Evolutionary conservation across 768 basidiomycete genomes (phyloP), one percentile per base, ranked within the genome.

Genomic region (Podaxis carcinomalis): DNA sequence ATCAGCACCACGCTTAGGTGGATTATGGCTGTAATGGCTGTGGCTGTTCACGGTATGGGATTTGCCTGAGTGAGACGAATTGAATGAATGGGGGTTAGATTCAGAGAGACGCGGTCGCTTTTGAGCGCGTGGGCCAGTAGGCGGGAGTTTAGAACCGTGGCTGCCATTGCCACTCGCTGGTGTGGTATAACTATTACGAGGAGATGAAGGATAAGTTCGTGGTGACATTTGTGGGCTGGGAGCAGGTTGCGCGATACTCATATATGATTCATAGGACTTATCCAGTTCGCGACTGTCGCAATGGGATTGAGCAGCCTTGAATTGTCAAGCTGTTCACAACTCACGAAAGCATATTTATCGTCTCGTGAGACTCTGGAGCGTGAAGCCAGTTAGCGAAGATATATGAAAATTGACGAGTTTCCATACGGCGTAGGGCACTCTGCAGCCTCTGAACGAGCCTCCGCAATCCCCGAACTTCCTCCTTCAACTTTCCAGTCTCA

Each of bases 401-500:
- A 21, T 25, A 56, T n/a, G 39, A 35, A 16, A 57, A 27, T 36
- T 19, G 63, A 32, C 19, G 57, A 11, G 46, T 69, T 64, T 44
- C 23, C 56, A 46, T 65, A 93, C 92, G 92, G 83, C 83, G 83
- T 44, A 94, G 81, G 58, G 92, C 91, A 32, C 78, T 78, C 71
- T 93, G 88, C 35, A 94, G 76, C 67, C 85, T 83, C 54, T 79
- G 78, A 46, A 92, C 88, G 35, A 86, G 83, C 64, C 84, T 78
- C 36, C 85, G 79, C 57, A 94, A 77, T 5, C 84, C 84, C 51
- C 83, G 82, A 10, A 89, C 89, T 70, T 94, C 90, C 68, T 93
- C 92, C 70, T 92, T 92, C 63, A 94, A 69, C 69, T 83, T 86
- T 4, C 91, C 92, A 0, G 89, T 89, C 73, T 94, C 92, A 42